These are phyloP conservation scores for Entonaema liquescens DNA, from an alignment of 495 filamentous ascomycete species.

Conservation along the genomic window DNA sequence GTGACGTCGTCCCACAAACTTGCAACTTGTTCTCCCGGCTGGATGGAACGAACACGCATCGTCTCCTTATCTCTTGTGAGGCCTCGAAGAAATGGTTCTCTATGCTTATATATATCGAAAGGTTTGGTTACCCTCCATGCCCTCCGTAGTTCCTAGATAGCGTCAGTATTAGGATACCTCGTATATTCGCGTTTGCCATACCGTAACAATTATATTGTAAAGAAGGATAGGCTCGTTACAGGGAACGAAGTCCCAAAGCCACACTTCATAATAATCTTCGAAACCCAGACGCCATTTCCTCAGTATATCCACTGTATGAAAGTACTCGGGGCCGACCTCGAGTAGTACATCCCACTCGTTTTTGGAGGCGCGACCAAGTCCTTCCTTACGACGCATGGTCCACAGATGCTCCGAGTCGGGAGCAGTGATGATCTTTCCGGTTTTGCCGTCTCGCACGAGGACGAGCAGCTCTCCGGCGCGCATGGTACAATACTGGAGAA, in stretches of 20 bases:
- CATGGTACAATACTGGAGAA: conserved; percentile 61
- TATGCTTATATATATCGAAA: conserved; percentile 46
- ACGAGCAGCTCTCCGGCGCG: conserved; percentile 51
- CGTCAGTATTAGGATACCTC: neutral
- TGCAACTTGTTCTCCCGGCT: conserved; percentile 49
- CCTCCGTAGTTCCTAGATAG: conserved; percentile 50
- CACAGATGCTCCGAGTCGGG: conserved; percentile 56
- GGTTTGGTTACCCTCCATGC: conserved; percentile 46
- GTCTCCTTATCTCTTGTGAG: conserved; percentile 51
- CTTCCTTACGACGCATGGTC: conserved; percentile 56
- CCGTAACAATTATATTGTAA: conserved; percentile 47
- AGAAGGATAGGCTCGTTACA: conserved; percentile 35
- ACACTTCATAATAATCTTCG: conserved; percentile 61
- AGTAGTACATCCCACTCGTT: conserved; percentile 52
- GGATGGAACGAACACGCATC: conserved; percentile 50
- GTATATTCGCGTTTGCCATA: conserved; percentile 19
- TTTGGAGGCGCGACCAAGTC: conserved; percentile 53
- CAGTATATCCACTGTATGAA: conserved; percentile 49
- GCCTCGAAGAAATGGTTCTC: conserved; percentile 49
- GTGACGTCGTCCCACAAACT: conserved; percentile 53
- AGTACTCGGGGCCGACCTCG: conserved; percentile 52
- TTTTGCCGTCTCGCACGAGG: conserved; percentile 59
- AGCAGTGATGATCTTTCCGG: conserved; percentile 54
- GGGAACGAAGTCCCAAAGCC: conserved; percentile 59
- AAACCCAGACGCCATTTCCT: conserved; percentile 59